These are phyloP conservation scores for Puccinia triticina DNA, from an alignment of 1,284 basidiomycete genomes.

Conservation along the genomic window DNA sequence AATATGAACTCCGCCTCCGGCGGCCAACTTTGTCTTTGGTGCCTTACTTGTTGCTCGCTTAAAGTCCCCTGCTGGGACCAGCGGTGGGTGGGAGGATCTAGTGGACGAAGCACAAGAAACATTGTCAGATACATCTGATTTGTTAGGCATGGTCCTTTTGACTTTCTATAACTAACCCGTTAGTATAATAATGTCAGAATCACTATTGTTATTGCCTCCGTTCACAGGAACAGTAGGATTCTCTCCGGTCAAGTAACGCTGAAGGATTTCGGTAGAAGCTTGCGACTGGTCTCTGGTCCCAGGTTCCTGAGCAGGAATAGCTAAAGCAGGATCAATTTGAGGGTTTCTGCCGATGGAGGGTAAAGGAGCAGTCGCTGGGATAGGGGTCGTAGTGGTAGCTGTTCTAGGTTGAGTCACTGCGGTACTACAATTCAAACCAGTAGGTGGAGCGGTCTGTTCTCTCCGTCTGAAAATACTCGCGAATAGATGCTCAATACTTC, in stretches of 20 bases:
- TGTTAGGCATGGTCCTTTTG: background rate
- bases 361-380: background rate
- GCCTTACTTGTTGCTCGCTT: background rate
- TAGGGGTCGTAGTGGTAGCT: no score
- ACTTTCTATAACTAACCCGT: background rate
- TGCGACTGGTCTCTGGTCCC: no score
- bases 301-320: no score
- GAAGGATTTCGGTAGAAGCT: background rate
- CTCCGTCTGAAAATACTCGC: background rate
- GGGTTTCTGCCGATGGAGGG: no score
- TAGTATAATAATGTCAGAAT: background rate
- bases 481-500: no score
- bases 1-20: background rate
- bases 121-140: background rate
- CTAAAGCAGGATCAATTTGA: no score
- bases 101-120: background rate
- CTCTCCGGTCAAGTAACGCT: background rate
- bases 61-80: background rate
- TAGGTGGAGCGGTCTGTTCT: background rate
- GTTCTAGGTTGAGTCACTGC: no score
- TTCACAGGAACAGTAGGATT: background rate
- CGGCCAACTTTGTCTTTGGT: background rate
- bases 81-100: background rate
- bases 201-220: background rate
- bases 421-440: no score